Conservation (phyloP, 2,329 filamentous ascomycete genomes). For the Aspergillus sclerotialis region DNA sequence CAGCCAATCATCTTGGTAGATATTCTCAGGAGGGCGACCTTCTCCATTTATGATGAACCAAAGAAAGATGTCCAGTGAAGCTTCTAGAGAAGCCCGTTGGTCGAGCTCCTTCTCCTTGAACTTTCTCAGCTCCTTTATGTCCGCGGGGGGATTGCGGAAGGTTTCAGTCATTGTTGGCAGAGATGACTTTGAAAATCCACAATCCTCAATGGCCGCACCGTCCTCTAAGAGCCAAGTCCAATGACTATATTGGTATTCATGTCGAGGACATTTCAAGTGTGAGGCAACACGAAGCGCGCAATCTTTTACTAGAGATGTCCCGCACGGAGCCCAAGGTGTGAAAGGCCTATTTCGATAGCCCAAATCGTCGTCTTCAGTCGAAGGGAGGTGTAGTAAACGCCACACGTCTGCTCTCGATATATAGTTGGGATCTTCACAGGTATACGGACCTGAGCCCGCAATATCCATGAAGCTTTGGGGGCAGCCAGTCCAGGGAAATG, state of each 20-base stretch:
- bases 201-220: neutral
- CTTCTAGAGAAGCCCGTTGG: conserved; percentile 10
- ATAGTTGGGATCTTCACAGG: too few relatives aligned
- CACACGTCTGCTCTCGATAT: neutral
- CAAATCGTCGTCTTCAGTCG: neutral
- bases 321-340: neutral
- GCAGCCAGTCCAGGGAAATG: too few relatives aligned
- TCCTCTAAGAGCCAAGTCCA: neutral
- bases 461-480: too few relatives aligned
- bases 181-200: neutral
- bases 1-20: conserved; percentile 13
- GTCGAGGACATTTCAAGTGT: neutral
- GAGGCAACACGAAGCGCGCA: neutral
- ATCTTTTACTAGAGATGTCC: neutral
- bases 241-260: neutral
- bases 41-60: conserved; percentile 12
- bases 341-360: neutral
- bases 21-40: conserved; percentile 7
- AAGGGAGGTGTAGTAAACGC: neutral
- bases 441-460: too few relatives aligned
- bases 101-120: conserved; percentile 2
- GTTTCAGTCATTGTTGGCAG: neutral
- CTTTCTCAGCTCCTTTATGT: too few relatives aligned
- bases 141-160: too few relatives aligned
- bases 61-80: conserved; percentile 11